A percentile compares a stretch with the other conserved stretches of the same genome.
phyloP scores from a whole-genome alignment of 441 rosid genomes.

The Jatropha podagrica region DNA sequence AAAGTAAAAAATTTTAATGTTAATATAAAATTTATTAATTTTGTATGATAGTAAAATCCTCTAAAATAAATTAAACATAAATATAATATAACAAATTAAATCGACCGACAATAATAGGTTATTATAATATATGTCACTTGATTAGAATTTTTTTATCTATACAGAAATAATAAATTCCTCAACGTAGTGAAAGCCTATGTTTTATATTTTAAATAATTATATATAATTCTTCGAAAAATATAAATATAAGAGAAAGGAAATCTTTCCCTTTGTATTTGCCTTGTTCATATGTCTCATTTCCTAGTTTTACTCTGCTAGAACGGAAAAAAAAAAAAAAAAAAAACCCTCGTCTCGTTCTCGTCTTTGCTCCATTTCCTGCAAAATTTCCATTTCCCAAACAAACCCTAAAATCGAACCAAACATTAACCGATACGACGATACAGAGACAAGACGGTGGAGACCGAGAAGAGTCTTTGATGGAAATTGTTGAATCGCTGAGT shows the following conservation, averaged over 20 bases:
- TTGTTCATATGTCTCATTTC: conserved; percentile 1
- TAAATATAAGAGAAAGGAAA: neutral
- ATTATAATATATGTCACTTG: too few relatives aligned
- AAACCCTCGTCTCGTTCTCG: conserved; percentile 15
- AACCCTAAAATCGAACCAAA: conserved; percentile 20
- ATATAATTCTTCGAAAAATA: neutral
- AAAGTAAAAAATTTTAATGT: too few relatives aligned
- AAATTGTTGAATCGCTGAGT: conserved; percentile 26
- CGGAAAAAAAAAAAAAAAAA: neutral
- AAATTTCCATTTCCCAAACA: neutral
- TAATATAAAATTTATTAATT: too few relatives aligned
- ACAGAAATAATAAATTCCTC: too few relatives aligned
- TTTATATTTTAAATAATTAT: too few relatives aligned
- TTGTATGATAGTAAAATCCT: too few relatives aligned
- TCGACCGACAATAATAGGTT: too few relatives aligned
- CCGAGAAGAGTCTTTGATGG: neutral
- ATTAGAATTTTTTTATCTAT: too few relatives aligned
- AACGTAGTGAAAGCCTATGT: too few relatives aligned
- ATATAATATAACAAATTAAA: too few relatives aligned
- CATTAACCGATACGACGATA: conserved; percentile 8
- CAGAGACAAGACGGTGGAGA: neutral
- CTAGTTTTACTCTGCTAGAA: too few relatives aligned
- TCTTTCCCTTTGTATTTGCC: neutral
- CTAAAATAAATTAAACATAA: too few relatives aligned
- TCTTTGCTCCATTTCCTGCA: neutral